Conservation (phyloP, 2,329 filamentous ascomycete genomes). For the Coniochaeta ligniaria region DNA sequence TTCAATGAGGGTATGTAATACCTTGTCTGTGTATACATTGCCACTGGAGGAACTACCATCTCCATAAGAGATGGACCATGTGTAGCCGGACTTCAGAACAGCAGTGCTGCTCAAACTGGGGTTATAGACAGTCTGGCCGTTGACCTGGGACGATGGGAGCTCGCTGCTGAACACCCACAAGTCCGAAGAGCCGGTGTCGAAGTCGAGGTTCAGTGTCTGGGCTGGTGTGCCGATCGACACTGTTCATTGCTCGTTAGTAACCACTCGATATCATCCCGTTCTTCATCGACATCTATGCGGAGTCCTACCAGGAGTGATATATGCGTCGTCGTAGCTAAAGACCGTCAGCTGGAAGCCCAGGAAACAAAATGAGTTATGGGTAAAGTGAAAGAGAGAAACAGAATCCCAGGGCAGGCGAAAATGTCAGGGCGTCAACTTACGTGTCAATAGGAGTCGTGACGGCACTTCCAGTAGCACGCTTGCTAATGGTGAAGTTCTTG, state of each 20-base stretch:
- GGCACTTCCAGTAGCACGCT: constrained; percentile 23
- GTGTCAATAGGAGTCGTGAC: constrained; percentile 13
- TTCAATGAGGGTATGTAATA: constrained; percentile 10
- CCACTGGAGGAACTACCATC: constrained; percentile 35
- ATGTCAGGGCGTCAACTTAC: background rate
- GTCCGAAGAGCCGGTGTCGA: constrained; percentile 19
- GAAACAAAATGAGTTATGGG: background rate
- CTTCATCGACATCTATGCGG: too few relatives aligned
- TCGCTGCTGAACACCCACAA: constrained; percentile 38
- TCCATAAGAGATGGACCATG: constrained; percentile 36
- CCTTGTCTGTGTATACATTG: constrained; percentile 35
- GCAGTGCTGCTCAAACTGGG: constrained; percentile 30
- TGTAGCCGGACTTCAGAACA: constrained; percentile 24
- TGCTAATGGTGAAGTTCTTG: constrained; percentile 15
- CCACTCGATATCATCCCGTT: constrained; percentile 3
- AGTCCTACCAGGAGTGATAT: constrained; percentile 20
- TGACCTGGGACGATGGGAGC: constrained; percentile 22
- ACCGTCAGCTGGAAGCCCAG: background rate
- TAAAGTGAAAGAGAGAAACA: background rate
- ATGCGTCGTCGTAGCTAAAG: constrained; percentile 20
- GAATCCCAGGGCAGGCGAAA: too few relatives aligned
- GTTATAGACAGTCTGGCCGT: constrained; percentile 33
- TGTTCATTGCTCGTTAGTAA: background rate
- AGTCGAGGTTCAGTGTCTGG: constrained; percentile 16
- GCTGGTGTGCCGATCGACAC: constrained; percentile 25